Evolutionary conservation across 257 asterid species (phyloP), one percentile per base, ranked within the genome.

Genomic region (Marsdenia floribunda): DNA sequence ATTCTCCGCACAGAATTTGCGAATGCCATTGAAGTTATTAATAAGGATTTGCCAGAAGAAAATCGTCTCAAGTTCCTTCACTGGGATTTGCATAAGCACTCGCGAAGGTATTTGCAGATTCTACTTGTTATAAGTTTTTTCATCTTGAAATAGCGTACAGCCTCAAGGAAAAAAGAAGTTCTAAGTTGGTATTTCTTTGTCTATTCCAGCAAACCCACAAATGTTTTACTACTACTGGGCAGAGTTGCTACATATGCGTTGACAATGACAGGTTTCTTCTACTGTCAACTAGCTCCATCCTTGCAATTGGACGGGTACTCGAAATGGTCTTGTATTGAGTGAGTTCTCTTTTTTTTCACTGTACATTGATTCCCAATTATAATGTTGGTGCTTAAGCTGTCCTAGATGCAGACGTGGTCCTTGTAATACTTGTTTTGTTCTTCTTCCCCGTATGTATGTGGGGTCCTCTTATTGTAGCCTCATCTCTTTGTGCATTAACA

Each of bases 51-150:
- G 33, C 72, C 92, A 52, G 97, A 92, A 81, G 97, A 89, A 86
- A 85, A 89, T 74, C 94, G 86, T 70, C 97, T 94, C 73, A 94
- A 85, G 85, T 94, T 94, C 83, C 97, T 94, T 72, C 99, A 94
- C 82, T 92, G 90, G 97, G 99, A 94, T 83, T 85, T 95, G 88
- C 81, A 92, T 83, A 95, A 92, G 82, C 97, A 95, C 86, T 95
- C 99, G 19, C 92, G 90, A 76, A 86, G 99, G 99, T 95, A 84
- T 71, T 73, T 61, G 44, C 67, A 64, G 59, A 68, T 81, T 60
- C 35, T 79, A 68, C 49, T 52, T 60, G 78, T 78, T 72, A 72
- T 40, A 40, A n/a, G 67, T 71, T 55, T 38, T 7, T 46, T 19
- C 29, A 16, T 60, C 10, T 71, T 14, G 22, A 46, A 18, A 59